phyloP scores from a whole-genome alignment of 371 early-diverging fungal genomes.

The Mucor lusitanicus region DNA sequence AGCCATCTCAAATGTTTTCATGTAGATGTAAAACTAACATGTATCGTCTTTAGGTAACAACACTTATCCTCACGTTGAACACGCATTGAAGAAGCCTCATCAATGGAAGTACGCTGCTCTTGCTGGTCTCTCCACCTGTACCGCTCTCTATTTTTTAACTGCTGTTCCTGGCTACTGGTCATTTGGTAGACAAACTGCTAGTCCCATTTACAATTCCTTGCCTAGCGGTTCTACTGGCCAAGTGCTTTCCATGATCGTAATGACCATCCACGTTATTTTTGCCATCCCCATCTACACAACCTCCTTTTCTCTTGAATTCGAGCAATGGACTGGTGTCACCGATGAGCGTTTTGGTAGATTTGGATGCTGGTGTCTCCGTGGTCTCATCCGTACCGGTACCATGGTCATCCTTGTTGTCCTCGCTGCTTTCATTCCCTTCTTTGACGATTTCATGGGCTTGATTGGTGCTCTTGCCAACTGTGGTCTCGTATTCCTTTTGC shows the following conservation, averaged over 20 bases:
- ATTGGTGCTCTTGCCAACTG: constrained; percentile 73
- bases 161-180: constrained; percentile 83
- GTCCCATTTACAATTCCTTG: constrained; percentile 73
- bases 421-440: constrained; percentile 65
- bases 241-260: constrained; percentile 73
- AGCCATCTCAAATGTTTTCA: no score
- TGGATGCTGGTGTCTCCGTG: constrained; percentile 53
- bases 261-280: constrained; percentile 85
- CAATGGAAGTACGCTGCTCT: constrained; percentile 76
- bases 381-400: constrained; percentile 52
- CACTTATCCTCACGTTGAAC: constrained; percentile 75
- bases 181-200: constrained; percentile 70
- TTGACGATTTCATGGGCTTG: constrained; percentile 76
- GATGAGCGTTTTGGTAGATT: constrained; percentile 41
- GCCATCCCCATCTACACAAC: constrained; percentile 86
- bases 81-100: constrained; percentile 78
- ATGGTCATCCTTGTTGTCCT: constrained; percentile 54
- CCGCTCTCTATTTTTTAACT: constrained; percentile 77
- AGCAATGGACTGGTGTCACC: constrained; percentile 46
- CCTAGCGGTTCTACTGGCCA: constrained; percentile 38
- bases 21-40: no score
- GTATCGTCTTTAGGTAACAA: no score
- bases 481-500: constrained; percentile 71
- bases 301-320: constrained; percentile 78
- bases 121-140: constrained; percentile 71